Conservation (phyloP, 208 protist species). For the Kentomonas sorsogonicus region DNA sequence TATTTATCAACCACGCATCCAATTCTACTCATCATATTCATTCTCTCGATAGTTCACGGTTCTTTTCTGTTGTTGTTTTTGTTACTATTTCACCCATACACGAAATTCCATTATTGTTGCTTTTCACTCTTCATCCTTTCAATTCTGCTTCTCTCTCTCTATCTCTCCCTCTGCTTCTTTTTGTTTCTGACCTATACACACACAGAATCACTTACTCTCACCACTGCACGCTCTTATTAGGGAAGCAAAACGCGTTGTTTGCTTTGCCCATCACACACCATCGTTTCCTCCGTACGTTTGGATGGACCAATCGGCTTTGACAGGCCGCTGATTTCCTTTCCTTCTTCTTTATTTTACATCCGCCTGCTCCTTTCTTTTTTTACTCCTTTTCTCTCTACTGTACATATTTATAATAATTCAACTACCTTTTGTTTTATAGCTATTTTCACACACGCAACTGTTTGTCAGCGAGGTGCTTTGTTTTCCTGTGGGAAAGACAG, state of each 20-base stretch:
- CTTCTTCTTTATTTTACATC: conserved; percentile 5
- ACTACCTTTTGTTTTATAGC: conserved; percentile 16
- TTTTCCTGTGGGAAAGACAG: conserved; percentile 4
- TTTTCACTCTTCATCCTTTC: conserved; percentile 12
- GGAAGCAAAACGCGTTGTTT: too few species aligned
- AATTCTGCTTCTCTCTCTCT: conserved; percentile 6
- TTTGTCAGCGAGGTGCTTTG: conserved; percentile 3
- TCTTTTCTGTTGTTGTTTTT: conserved; percentile 1
- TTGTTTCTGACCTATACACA: too few species aligned
- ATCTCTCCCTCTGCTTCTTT: conserved; percentile 12
- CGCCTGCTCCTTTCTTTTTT: conserved; percentile 9
- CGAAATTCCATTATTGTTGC: background rate
- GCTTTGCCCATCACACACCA: too few species aligned
- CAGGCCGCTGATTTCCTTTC: too few species aligned
- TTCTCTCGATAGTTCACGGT: too few species aligned
- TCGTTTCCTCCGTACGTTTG: too few species aligned
- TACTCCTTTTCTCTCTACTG: conserved; percentile 13
- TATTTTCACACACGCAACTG: conserved; percentile 7
- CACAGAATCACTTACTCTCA: too few species aligned
- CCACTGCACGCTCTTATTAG: too few species aligned
- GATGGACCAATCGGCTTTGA: too few species aligned
- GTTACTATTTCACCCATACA: background rate
- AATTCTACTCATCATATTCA: too few species aligned
- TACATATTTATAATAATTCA: conserved; percentile 3
- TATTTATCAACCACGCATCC: too few species aligned